Conservation (phyloP, 139 green algal genomes). For the Auxenochlorella pyrenoidosa region DNA sequence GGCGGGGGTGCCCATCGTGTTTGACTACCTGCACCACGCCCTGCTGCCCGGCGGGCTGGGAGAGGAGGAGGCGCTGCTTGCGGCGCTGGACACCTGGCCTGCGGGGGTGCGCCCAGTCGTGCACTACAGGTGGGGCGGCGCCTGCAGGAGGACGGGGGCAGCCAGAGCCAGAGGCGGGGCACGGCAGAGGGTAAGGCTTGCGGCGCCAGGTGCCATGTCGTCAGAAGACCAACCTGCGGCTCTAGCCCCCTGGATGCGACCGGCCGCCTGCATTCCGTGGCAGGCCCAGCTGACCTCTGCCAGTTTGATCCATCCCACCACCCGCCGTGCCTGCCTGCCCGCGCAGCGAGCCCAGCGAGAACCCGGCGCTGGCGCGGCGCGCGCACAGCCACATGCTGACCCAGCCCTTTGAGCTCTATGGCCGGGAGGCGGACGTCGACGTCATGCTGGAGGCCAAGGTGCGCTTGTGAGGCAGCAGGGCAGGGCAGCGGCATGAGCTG, state of each 20-base stretch:
- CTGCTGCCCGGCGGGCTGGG: constrained; percentile 35
- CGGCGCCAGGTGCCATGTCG: too few species aligned
- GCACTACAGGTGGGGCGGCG: constrained; percentile 64
- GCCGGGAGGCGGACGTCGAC: constrained; percentile 63
- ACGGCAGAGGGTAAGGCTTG: neutral
- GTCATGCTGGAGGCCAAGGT: constrained; percentile 79
- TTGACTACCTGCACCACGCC: constrained; percentile 81
- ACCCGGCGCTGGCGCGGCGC: constrained; percentile 1
- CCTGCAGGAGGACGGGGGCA: constrained; percentile 45
- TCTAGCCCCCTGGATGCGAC: too few species aligned
- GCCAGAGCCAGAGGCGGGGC: constrained; percentile 49
- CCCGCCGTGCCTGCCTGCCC: neutral
- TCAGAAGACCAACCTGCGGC: too few species aligned
- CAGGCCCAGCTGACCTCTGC: neutral
- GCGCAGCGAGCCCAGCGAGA: constrained; percentile 39
- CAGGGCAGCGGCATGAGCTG: too few species aligned
- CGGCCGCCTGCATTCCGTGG: too few species aligned
- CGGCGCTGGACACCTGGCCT: constrained; percentile 67
- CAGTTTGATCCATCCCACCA: neutral
- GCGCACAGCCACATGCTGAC: constrained; percentile 42
- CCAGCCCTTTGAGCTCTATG: constrained; percentile 69
- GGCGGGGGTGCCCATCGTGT: constrained; percentile 67
- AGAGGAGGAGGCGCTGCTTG: constrained; percentile 62
- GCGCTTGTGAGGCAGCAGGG: too few species aligned
- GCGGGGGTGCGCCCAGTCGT: constrained; percentile 67